Base-by-base conservation (phyloP, 257 asterid species). In the Gardenia jasminoides region DNA sequence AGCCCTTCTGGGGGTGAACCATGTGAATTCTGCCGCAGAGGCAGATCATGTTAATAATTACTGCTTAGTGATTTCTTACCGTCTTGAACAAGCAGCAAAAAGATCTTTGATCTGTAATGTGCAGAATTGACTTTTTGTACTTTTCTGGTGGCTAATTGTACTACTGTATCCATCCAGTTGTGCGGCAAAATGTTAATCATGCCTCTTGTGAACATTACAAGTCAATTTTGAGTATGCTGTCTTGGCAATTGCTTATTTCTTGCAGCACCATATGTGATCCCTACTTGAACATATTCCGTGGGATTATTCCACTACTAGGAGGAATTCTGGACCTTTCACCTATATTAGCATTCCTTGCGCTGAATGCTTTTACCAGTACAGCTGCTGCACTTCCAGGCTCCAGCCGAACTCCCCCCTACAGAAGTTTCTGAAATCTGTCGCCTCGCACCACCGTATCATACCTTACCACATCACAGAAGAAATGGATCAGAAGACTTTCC, bases 201-300 rank as follows among this genome's bases (percentile, higher is more conserved):
- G 43, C 36, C 58, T 22, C 26, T 59, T 44, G 6, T 30, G 70
- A 11, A 43, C 30, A 46, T n/a, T 15, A 52, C 20, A 12, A 52
- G 33, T 59, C 31, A 17, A 15, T 28, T n/a, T 67, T 15, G 22
- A 39, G 56, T 3, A 44, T 10, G 13, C 26, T 26, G 33, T 67
- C 30, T 71, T 75, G 80, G 86, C 83, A 83, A 47, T 56, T 74
- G 12, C 68, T 41, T 46, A 7, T 78, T 86, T 66, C 43, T 84
- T 90, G 79, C 97, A 95, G 97, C 90, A 93, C 99, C 26, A 36
- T 95, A 78, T 95, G 99, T 36, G 98, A 95, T 76, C 99, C 99
- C 13, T 95, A 95, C 88, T 83, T 93, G 96, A 93, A 95, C 88
- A 87, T 95, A 86, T 93, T 95, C 89, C 95, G 98, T 0, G 98